These are phyloP conservation scores for Astragalus glycyphyllos DNA, from an alignment of 306 rosid species.

Conservation along the genomic window DNA sequence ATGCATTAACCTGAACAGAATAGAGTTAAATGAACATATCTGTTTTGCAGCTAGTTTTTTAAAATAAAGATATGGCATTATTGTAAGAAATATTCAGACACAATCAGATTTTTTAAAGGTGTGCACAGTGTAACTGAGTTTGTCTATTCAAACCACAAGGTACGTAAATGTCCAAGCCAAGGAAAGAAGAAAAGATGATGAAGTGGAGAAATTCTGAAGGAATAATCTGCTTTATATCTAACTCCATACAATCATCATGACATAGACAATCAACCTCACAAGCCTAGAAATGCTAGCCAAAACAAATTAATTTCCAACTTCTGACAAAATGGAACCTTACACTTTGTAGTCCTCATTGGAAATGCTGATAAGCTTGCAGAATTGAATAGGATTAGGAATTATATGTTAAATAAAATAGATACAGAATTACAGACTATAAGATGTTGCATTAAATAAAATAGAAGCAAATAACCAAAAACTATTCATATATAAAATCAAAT, in stretches of 20 bases:
- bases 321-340: no score
- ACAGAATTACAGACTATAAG: neutral
- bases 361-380: neutral
- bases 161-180: neutral
- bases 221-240: no score
- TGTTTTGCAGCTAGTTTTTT: slow-evolving; percentile 10
- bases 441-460: neutral
- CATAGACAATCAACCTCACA: no score
- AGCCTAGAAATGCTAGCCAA: no score
- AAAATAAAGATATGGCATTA: neutral
- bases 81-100: neutral
- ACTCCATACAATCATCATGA: no score
- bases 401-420: neutral
- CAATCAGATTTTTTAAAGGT: neutral
- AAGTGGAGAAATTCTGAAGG: neutral
- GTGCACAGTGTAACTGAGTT: neutral
- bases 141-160: neutral
- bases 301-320: no score
- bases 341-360: no score
- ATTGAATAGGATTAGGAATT: neutral
- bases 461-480: neutral
- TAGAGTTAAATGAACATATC: slow-evolving; percentile 4
- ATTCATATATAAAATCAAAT: slow-evolving; percentile 5
- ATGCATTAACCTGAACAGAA: slow-evolving; percentile 73
- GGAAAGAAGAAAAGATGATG: neutral